These are phyloP conservation scores for Gaillardinia entomophila DNA, from an alignment of 805 yeast species.

Conservation along the genomic window DNA sequence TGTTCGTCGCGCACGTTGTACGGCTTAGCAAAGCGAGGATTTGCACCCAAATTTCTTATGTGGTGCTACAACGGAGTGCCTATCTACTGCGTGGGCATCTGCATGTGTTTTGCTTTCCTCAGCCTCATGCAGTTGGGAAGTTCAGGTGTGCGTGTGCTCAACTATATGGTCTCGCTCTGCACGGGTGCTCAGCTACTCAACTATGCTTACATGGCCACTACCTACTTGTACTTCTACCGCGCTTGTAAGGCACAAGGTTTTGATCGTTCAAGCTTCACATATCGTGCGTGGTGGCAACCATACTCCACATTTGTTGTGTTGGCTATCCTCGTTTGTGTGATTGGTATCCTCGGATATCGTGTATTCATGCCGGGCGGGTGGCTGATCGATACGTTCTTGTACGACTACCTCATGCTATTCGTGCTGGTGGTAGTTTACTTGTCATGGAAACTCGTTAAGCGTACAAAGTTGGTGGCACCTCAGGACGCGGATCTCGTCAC, in stretches of 20 bases:
- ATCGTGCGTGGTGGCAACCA: constrained; percentile 39
- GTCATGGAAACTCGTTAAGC: constrained; percentile 32
- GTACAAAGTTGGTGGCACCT: constrained; percentile 33
- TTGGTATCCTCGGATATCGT: constrained; percentile 63
- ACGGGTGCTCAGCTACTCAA: constrained; percentile 8
- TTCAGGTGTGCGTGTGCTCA: no score
- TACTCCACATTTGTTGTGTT: no score
- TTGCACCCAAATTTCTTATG: constrained; percentile 65
- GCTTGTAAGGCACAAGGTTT: constrained; percentile 14
- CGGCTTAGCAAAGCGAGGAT: constrained; percentile 66
- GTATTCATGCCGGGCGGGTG: constrained; percentile 66
- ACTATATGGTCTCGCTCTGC: constrained; percentile 14
- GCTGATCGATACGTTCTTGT: constrained; percentile 57
- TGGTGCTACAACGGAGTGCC: constrained; percentile 47
- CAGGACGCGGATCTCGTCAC: constrained; percentile 42
- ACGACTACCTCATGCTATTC: constrained; percentile 69
- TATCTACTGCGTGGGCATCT: constrained; percentile 36
- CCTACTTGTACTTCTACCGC: constrained; percentile 2
- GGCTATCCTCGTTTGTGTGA: constrained; percentile 17
- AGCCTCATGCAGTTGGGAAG: constrained; percentile 55
- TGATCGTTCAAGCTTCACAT: constrained; percentile 34
- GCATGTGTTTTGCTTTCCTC: constrained; percentile 51
- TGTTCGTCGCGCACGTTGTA: constrained; percentile 72
- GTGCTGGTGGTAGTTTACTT: constrained; percentile 23
- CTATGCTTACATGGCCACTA: constrained; percentile 9